phyloP scores from a whole-genome alignment of 78 protist species.

The Acrasis kona region DNA sequence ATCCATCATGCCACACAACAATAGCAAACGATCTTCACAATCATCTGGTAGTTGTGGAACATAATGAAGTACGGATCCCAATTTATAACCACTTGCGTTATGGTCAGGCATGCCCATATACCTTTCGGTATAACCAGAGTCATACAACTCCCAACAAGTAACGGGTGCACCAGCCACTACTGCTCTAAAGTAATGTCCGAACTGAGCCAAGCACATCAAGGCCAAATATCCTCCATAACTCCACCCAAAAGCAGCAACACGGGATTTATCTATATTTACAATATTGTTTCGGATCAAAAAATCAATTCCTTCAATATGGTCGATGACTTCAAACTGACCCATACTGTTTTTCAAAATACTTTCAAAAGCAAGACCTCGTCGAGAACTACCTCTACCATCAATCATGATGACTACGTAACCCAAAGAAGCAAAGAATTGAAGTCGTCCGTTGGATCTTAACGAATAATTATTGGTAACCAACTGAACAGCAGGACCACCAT shows the following conservation, averaged over 20 bases:
- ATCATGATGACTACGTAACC: constrained; percentile 50
- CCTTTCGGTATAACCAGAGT: constrained; percentile 84
- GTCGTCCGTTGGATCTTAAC: neutral
- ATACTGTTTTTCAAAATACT: constrained; percentile 12
- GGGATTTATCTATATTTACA: constrained; percentile 25
- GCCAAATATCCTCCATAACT: constrained; percentile 82
- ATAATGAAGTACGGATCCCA: constrained; percentile 6
- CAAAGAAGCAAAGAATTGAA: constrained; percentile 10
- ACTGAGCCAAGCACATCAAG: constrained; percentile 52
- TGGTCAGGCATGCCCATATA: constrained; percentile 66
- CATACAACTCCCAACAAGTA: constrained; percentile 77
- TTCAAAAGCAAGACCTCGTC: constrained; percentile 49
- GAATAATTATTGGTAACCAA: constrained; percentile 13
- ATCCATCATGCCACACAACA: constrained; percentile 76
- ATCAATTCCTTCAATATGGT: constrained; percentile 46
- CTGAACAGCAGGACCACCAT: constrained; percentile 60
- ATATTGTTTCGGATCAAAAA: neutral
- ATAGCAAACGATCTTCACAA: constrained; percentile 32
- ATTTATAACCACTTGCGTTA: constrained; percentile 40
- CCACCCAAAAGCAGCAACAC: constrained; percentile 79
- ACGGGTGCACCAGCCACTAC: constrained; percentile 90
- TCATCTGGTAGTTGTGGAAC: constrained; percentile 28
- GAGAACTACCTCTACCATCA: constrained; percentile 49
- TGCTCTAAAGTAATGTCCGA: constrained; percentile 65
- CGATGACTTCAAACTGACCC: constrained; percentile 66